Evolutionary conservation across 345 rosid species (phyloP).

Genomic region (Lepidium sativum): DNA sequence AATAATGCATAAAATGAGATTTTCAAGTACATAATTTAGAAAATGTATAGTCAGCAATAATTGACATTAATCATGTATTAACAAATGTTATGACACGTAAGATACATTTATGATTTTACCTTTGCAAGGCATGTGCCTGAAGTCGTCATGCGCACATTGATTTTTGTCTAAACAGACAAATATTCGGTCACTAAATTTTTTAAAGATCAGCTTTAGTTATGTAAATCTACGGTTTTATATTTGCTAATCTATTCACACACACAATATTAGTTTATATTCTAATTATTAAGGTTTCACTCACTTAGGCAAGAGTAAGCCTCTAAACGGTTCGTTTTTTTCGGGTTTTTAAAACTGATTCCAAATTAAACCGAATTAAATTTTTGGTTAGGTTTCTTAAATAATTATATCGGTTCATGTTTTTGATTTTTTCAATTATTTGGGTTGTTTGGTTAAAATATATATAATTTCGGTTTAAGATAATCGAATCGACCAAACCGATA

Average conservation of each 20-base stretch:
- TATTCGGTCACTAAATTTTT: not conserved
- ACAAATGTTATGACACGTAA: conserved; percentile 19
- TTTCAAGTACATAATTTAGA: not conserved
- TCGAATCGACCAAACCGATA: too few relatives aligned
- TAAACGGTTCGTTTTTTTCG: too few relatives aligned
- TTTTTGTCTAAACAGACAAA: not conserved
- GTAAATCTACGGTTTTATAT: not conserved
- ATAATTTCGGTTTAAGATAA: too few relatives aligned
- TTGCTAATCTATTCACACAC: not conserved
- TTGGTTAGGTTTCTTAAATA: too few relatives aligned
- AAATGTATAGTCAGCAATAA: conserved; percentile 2
- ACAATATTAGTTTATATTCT: not conserved
- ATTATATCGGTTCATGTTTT: too few relatives aligned
- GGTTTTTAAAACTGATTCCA: too few relatives aligned
- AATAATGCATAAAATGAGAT: conserved; percentile 4
- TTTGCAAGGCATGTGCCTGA: conserved; percentile 14
- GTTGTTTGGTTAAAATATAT: too few relatives aligned
- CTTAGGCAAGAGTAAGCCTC: not conserved
- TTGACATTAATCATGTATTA: not conserved
- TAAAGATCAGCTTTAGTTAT: not conserved
- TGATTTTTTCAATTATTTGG: too few relatives aligned
- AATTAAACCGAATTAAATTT: too few relatives aligned
- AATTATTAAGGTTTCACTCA: not conserved
- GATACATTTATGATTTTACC: not conserved
- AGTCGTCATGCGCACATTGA: conserved; percentile 11